A percentile compares a stretch with the other conserved stretches of the same genome.
These are phyloP conservation scores for Cyberlindnera xishuangbannaensis DNA, from an alignment of 805 yeast species.

Conservation along the genomic window DNA sequence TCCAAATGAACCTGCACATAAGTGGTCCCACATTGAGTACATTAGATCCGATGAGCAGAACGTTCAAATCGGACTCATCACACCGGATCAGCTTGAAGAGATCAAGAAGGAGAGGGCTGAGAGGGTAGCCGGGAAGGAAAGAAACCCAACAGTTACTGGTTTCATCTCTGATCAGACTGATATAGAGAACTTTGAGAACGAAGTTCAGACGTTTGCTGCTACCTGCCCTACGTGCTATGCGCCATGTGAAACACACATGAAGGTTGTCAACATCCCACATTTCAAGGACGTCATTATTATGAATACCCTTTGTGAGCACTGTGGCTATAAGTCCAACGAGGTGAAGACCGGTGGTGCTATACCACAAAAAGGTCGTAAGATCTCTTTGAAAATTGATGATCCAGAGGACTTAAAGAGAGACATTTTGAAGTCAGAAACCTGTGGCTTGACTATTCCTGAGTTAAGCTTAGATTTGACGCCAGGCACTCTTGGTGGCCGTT, in stretches of 20 bases:
- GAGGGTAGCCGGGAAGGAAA: constrained; percentile 20
- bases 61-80: constrained; percentile 72
- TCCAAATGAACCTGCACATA: constrained; percentile 84
- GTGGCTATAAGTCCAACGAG: constrained; percentile 96
- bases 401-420: constrained; percentile 90
- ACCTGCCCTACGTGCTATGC: constrained; percentile 86
- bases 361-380: constrained; percentile 75
- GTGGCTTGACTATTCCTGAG: constrained; percentile 83
- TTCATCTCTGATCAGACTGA: constrained; percentile 68
- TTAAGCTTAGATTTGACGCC: constrained; percentile 84
- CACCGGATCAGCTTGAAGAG: constrained; percentile 48
- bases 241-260: constrained; percentile 91
- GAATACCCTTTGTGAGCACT: constrained; percentile 87
- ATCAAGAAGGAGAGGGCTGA: constrained; percentile 21
- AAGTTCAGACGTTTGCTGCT: constrained; percentile 89
- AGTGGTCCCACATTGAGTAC: constrained; percentile 84
- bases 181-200: constrained; percentile 80
- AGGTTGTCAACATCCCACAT: constrained; percentile 93
- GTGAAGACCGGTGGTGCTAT: constrained; percentile 98
- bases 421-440: constrained; percentile 89
- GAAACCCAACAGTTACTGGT: constrained; percentile 43
- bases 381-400: constrained; percentile 72
- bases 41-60: constrained; percentile 84
- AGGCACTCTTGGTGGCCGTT: constrained; percentile 97
- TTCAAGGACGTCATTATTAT: constrained; percentile 95